Conservation (phyloP, 352 stramenopile species). For the Phytophthora melonis region DNA sequence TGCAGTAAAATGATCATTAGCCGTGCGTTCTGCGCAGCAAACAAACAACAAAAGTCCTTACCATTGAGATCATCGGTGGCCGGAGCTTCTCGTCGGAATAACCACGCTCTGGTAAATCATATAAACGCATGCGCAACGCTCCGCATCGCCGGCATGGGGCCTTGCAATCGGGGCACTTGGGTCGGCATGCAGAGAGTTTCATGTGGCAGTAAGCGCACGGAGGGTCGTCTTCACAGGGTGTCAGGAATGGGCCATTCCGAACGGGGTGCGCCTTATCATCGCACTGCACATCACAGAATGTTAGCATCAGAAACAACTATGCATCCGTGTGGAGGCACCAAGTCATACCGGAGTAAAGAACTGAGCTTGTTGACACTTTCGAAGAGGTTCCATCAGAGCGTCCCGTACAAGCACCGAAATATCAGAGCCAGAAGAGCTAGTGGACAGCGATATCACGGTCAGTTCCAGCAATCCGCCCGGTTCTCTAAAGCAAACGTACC, state of each 20-base stretch:
- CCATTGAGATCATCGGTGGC: conserved; percentile 89
- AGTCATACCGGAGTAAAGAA: conserved; percentile 81
- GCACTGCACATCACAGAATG: conserved; percentile 52
- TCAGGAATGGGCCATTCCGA: conserved; percentile 77
- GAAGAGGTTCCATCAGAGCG: conserved; percentile 97
- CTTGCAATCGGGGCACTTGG: conserved; percentile 76
- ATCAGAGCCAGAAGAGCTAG: conserved; percentile 95
- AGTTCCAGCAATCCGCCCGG: conserved; percentile 1
- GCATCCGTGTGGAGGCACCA: not conserved
- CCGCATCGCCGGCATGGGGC: conserved; percentile 77
- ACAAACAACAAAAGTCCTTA: conserved; percentile 34
- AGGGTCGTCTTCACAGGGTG: conserved; percentile 85
- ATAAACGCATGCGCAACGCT: conserved; percentile 85
- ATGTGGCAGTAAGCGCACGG: conserved; percentile 91
- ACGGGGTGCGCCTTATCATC: conserved; percentile 74
- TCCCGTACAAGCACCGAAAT: conserved; percentile 98
- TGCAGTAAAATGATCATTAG: conserved; percentile 39
- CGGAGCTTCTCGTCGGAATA: conserved; percentile 89
- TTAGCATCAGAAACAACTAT: not conserved
- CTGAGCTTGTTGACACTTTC: conserved; percentile 97
- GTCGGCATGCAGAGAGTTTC: conserved; percentile 83
- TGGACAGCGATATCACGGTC: conserved; percentile 6
- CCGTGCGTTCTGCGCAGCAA: not conserved
- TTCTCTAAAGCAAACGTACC: conserved; percentile 56
- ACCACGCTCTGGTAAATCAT: conserved; percentile 82